A percentile compares a stretch with the other conserved stretches of the same genome.
phyloP scores from a whole-genome alignment of 139 green algal genomes.

The Picochlorum costavermella region DNA sequence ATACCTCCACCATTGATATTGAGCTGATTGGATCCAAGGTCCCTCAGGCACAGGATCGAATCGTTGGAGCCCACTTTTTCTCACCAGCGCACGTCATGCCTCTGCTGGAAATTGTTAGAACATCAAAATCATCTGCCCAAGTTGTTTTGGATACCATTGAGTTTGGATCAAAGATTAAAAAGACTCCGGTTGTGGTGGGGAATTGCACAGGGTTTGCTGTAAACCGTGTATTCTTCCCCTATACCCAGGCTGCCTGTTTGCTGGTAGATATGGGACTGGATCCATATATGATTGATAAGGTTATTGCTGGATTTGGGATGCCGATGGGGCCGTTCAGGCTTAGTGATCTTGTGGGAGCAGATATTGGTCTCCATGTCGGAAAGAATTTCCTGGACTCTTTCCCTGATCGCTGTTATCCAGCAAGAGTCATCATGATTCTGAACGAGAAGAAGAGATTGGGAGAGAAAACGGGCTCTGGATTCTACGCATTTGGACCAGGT shows the following conservation, averaged over 20 bases:
- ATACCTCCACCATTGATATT: conserved; percentile 98
- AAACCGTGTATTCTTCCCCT: conserved; percentile 99
- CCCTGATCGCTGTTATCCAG: conserved; percentile 72
- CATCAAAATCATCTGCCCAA: conserved; percentile 70
- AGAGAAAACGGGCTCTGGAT: conserved; percentile 83
- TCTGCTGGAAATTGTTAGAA: conserved; percentile 96
- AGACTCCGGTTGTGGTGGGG: conserved; percentile 96
- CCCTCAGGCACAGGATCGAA: conserved; percentile 44
- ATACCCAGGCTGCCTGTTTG: conserved; percentile 85
- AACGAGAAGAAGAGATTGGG: conserved; percentile 78
- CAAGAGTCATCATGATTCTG: conserved; percentile 66
- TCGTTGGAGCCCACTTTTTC: conserved; percentile 95
- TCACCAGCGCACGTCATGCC: conserved; percentile 97
- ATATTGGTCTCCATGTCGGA: conserved; percentile 90
- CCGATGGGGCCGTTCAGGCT: conserved; percentile 96
- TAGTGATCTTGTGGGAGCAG: conserved; percentile 71
- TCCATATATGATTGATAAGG: conserved; percentile 82
- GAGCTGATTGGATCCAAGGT: conserved; percentile 65
- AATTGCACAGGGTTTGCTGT: conserved; percentile 99
- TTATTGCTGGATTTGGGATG: conserved; percentile 92
- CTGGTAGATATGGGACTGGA: conserved; percentile 83
- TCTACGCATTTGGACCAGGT: conserved; percentile 85
- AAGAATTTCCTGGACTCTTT: conserved; percentile 88
- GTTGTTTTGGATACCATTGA: conserved; percentile 85
- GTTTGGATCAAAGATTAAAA: conserved; percentile 81